A percentile compares a stretch with the other conserved stretches of the same genome.
Conservation (phyloP, 805 yeast species). For the Cyberlindnera suaveolens region DNA sequence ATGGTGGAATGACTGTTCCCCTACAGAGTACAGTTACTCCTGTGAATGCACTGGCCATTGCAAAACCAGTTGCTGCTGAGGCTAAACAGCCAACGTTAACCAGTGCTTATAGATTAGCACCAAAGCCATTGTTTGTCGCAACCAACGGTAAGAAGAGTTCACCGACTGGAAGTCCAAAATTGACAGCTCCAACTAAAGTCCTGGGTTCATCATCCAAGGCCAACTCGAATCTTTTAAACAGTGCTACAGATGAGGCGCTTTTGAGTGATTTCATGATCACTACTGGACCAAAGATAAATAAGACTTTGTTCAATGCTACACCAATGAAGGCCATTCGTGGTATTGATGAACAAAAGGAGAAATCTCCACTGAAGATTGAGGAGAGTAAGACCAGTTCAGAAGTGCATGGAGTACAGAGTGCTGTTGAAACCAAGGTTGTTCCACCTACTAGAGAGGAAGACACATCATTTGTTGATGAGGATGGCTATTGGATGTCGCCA, state of each 20-base stretch:
- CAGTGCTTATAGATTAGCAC: slow-evolving; percentile 57
- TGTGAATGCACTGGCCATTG: slow-evolving; percentile 40
- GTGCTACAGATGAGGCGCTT: slow-evolving; percentile 60
- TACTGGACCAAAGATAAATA: slow-evolving; percentile 4
- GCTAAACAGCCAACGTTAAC: slow-evolving; percentile 58
- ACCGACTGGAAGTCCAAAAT: not conserved
- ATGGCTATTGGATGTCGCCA: slow-evolving; percentile 89
- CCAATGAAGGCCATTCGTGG: slow-evolving; percentile 4
- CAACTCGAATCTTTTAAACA: slow-evolving; percentile 30
- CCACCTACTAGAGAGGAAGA: slow-evolving; percentile 6
- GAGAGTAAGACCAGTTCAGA: not conserved
- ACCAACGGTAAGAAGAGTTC: not conserved
- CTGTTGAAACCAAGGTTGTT: not conserved
- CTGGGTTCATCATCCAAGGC: not conserved
- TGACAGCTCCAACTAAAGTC: not conserved
- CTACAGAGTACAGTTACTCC: slow-evolving; percentile 32
- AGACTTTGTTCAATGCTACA: slow-evolving; percentile 5
- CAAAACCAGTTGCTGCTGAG: slow-evolving; percentile 40
- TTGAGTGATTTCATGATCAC: slow-evolving; percentile 29
- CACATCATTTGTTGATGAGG: slow-evolving; percentile 33
- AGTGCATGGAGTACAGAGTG: slow-evolving; percentile 2
- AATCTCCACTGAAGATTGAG: not conserved
- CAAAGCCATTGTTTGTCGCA: slow-evolving; percentile 48
- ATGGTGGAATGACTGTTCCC: slow-evolving; percentile 27
- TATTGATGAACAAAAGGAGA: not conserved